Evolutionary conservation across 176 grass and related monocot genomes (phyloP), one percentile per base, ranked within the genome.

Genomic region (Miscanthus lutarioriparius): DNA sequence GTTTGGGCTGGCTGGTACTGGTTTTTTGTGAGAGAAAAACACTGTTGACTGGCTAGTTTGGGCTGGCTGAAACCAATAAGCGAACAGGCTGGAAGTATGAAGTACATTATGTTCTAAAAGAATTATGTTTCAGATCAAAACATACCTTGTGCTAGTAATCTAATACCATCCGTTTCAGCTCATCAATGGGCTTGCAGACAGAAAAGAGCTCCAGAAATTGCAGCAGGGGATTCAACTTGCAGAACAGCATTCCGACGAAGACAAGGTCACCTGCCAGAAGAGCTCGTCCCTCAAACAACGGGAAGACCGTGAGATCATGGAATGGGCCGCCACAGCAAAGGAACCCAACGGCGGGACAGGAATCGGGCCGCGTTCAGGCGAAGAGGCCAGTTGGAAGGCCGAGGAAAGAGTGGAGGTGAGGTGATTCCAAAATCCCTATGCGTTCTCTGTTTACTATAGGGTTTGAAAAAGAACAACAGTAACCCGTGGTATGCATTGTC

Each of bases 361-460:
- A 70, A 22, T 6, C 37, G 6, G 27, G 63, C 10, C 72, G 35
- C 6, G 33, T 22, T 38, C 48, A 70, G 79, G 79, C 12, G 27
- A 87, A 77, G 79, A 82, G 28, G 32, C 49, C 64, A 23, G 61
- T 45, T 70, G 86, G 79, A 47, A 82, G 86, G 49, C 71, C 48
- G 0, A 87, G 71, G 71, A 87, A 69, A 75, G 37, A 22, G 6
- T 23, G 25, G 49, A 69, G 61, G 62, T 87, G 61, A 87, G 78
- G 67, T 27, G 23, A 81, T 68, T 54, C 26, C 25, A 30, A 3
- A 19, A 19, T 58, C 36, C 39, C 5, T 13, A 56, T 87, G 74
- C 26, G 17, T 10, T 47, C 49, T 68, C 14, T 44, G 61, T 56
- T 37, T 73, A 35, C 15, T 74, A 25, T 12, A 5, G 32, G 32